Evolutionary conservation across 208 protist species (phyloP).

Genomic region (Acanthamoeba healyi): DNA sequence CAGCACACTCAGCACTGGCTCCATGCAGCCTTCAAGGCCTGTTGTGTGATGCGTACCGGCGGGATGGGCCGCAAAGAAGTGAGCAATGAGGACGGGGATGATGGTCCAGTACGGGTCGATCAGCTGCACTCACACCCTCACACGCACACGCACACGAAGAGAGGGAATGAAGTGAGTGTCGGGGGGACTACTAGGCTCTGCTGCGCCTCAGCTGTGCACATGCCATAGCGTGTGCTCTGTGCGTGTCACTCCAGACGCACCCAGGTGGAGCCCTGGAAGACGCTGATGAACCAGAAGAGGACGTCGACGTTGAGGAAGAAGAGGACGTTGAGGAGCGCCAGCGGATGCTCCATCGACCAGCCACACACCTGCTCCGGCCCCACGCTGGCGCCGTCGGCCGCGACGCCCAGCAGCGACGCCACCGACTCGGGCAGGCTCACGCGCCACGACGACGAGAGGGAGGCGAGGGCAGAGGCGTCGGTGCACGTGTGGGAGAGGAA

Average conservation of each 20-base stretch:
- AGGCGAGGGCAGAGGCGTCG: background rate
- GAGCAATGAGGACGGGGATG: slow-evolving; percentile 53
- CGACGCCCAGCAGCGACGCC: background rate
- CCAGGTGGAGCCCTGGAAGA: slow-evolving; percentile 73
- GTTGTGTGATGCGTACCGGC: background rate
- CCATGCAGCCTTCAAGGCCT: no score
- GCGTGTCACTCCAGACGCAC: background rate
- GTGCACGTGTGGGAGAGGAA: background rate
- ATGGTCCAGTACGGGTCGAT: slow-evolving; percentile 75
- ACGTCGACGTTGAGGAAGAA: slow-evolving; percentile 73
- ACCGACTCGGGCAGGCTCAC: background rate
- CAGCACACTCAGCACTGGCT: no score
- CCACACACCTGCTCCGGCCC: slow-evolving; percentile 30
- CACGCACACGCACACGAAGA: no score
- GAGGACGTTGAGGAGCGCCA: slow-evolving; percentile 64
- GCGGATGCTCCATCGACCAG: slow-evolving; percentile 28
- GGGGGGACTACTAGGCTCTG: no score
- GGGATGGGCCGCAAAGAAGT: slow-evolving; percentile 62
- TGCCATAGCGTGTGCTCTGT: no score
- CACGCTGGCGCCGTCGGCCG: background rate
- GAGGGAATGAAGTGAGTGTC: background rate
- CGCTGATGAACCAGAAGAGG: slow-evolving; percentile 72
- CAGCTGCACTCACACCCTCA: no score
- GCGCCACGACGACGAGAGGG: background rate
- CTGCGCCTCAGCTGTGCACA: no score